Evolutionary conservation across 768 basidiomycete genomes (phyloP).

Genomic region (Lactifluus piperatus): DNA sequence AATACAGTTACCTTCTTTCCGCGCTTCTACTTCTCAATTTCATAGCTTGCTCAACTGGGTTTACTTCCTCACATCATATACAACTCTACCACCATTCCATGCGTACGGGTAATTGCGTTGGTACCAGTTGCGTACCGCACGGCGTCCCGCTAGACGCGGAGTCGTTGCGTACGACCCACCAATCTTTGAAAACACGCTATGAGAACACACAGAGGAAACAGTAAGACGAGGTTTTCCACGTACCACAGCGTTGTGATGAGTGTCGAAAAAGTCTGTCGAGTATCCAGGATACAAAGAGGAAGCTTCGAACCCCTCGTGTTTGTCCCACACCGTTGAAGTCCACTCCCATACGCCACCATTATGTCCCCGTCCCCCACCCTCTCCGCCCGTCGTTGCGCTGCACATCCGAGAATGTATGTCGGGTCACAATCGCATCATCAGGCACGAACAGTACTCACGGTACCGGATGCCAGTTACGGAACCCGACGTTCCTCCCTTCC

Average conservation of each 20-base stretch:
- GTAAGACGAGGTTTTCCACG: conserved; percentile 27
- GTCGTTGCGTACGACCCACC: conserved; percentile 87
- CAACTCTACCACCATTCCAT: conserved; percentile 76
- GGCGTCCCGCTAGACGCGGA: conserved; percentile 70
- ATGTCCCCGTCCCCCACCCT: conserved; percentile 48
- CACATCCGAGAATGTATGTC: not conserved
- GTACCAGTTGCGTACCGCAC: conserved; percentile 83
- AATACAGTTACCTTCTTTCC: not conserved
- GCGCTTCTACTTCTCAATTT: not conserved
- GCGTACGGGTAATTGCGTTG: conserved; percentile 86
- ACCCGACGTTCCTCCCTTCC: conserved; percentile 78
- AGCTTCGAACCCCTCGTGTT: conserved; percentile 63
- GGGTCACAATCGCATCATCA: not conserved
- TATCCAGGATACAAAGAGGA: conserved; percentile 86
- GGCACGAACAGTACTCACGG: conserved; percentile 51
- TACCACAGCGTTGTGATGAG: conserved; percentile 78
- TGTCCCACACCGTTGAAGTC: conserved; percentile 76
- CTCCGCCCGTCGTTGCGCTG: conserved; percentile 62
- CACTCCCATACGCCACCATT: conserved; percentile 99
- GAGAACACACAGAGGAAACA: not conserved
- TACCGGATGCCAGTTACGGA: conserved; percentile 88
- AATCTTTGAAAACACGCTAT: conserved; percentile 39
- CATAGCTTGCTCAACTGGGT: not conserved
- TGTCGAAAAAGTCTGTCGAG: conserved; percentile 89
- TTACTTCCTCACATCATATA: conserved; percentile 36